phyloP scores from a whole-genome alignment of 768 basidiomycete genomes.

The Pholiota conissans region DNA sequence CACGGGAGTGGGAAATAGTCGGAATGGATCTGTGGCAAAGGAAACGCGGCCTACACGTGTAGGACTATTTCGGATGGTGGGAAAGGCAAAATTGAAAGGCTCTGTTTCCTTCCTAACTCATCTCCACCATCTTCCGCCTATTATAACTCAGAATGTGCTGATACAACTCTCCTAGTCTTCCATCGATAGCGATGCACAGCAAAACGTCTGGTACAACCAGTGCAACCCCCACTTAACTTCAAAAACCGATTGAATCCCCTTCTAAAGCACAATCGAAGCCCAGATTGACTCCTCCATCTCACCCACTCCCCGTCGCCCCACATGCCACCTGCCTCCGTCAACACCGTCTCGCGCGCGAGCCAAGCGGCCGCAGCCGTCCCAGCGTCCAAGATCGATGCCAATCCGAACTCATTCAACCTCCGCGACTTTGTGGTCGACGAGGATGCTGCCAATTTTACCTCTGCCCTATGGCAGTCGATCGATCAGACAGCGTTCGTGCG shows the following conservation, averaged over 20 bases:
- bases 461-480: constrained; percentile 14
- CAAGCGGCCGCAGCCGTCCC: constrained; percentile 8
- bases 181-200: constrained; percentile 1
- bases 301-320: background rate
- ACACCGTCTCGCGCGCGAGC: constrained; percentile 10
- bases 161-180: constrained; percentile 1
- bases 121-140: background rate
- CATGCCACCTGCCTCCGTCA: constrained; percentile 14
- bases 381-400: constrained; percentile 6
- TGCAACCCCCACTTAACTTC: background rate
- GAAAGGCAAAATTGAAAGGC: background rate
- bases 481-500: constrained; percentile 29
- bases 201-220: background rate
- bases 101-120: background rate
- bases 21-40: background rate
- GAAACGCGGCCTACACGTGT: constrained; percentile 7
- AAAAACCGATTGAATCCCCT: background rate
- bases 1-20: background rate
- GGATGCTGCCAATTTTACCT: constrained; percentile 15
- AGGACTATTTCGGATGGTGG: constrained; percentile 2
- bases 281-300: background rate
- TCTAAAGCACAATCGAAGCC: background rate
- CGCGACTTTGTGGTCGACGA: constrained; percentile 24
- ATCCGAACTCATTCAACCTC: constrained; percentile 14
- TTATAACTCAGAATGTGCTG: constrained; percentile 3